Percentiles rank a stretch among this genome's conserved stretches.
Conservation (phyloP, 208 protist genomes). For the Phytomonas francai region DNA sequence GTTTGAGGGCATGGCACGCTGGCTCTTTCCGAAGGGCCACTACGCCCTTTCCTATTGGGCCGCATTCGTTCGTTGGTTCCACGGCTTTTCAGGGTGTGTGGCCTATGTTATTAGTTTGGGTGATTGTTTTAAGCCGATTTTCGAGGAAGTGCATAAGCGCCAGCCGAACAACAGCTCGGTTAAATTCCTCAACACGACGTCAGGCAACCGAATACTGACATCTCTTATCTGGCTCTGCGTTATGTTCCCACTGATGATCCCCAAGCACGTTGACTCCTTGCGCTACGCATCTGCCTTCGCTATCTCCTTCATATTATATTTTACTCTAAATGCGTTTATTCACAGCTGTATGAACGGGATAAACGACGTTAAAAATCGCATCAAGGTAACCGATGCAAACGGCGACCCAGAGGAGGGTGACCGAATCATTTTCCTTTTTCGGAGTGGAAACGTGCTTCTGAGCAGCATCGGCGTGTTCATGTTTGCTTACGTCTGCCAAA, state of each 20-base stretch:
- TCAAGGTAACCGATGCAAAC: conserved; percentile 13
- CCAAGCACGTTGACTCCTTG: conserved; percentile 59
- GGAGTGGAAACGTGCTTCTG: conserved; percentile 31
- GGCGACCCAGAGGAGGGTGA: conserved; percentile 14
- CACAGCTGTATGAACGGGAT: conserved; percentile 28
- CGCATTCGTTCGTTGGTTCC: conserved; percentile 26
- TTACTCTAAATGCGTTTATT: conserved; percentile 32
- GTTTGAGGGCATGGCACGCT: conserved; percentile 33
- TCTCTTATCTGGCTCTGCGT: conserved; percentile 26
- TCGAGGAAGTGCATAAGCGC: conserved; percentile 8
- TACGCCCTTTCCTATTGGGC: conserved; percentile 30
- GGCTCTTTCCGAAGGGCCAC: conserved; percentile 20
- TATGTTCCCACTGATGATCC: conserved; percentile 54
- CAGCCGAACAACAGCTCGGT: conserved; percentile 19
- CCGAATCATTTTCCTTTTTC: conserved; percentile 31
- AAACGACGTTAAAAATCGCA: conserved; percentile 14
- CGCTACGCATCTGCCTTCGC: conserved; percentile 44
- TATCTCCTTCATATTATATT: conserved; percentile 39
- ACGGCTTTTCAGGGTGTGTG: conserved; percentile 19
- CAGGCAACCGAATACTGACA: conserved; percentile 25
- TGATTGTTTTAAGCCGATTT: conserved; percentile 25
- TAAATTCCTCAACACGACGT: conserved; percentile 15
- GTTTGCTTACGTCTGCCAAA: conserved; percentile 59
- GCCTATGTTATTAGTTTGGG: conserved; percentile 32
- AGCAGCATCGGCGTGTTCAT: conserved; percentile 35